phyloP scores from a whole-genome alignment of 768 basidiomycete genomes.

The Psilocybe cubensis region DNA sequence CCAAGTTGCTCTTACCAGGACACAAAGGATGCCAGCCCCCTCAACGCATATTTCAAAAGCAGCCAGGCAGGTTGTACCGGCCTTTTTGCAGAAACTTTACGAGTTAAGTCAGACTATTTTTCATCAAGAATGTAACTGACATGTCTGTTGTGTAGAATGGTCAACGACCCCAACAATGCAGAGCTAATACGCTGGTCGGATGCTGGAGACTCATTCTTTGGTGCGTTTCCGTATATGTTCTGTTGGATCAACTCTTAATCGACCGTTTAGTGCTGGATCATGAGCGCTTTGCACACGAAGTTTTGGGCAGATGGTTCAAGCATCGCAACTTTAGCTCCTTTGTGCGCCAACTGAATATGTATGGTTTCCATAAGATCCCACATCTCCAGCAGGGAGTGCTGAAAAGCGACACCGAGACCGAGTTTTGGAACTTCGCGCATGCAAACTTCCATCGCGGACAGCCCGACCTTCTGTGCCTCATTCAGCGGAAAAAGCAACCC shows the following conservation, averaged over 20 bases:
- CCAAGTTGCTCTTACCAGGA: slow-evolving; percentile 60
- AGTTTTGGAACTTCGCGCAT: slow-evolving; percentile 92
- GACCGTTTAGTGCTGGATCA: slow-evolving; percentile 81
- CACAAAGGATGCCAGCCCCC: slow-evolving; percentile 31
- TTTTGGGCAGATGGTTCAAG: slow-evolving; percentile 96
- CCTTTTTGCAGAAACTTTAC: slow-evolving; percentile 92
- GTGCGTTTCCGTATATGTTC: slow-evolving; percentile 39
- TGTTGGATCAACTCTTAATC: background rate
- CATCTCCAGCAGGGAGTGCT: slow-evolving; percentile 95
- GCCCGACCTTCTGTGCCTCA: slow-evolving; percentile 84
- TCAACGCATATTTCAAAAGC: slow-evolving; percentile 35
- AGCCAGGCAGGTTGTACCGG: slow-evolving; percentile 55
- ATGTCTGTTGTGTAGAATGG: slow-evolving; percentile 64
- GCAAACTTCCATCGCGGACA: slow-evolving; percentile 88
- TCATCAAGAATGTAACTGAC: slow-evolving; percentile 16
- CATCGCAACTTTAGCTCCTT: slow-evolving; percentile 95
- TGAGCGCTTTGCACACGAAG: slow-evolving; percentile 86
- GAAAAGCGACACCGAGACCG: slow-evolving; percentile 77
- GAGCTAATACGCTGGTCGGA: slow-evolving; percentile 93
- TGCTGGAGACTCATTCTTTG: slow-evolving; percentile 90
- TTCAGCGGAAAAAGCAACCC: slow-evolving; percentile 83
- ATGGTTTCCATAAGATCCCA: slow-evolving; percentile 93
- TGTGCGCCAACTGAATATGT: slow-evolving; percentile 94
- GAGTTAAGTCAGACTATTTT: slow-evolving; percentile 57
- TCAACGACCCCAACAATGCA: slow-evolving; percentile 82